These are phyloP conservation scores for Blastobotrys capitulatus DNA, from an alignment of 1,139 yeast genomes.

Conservation along the genomic window DNA sequence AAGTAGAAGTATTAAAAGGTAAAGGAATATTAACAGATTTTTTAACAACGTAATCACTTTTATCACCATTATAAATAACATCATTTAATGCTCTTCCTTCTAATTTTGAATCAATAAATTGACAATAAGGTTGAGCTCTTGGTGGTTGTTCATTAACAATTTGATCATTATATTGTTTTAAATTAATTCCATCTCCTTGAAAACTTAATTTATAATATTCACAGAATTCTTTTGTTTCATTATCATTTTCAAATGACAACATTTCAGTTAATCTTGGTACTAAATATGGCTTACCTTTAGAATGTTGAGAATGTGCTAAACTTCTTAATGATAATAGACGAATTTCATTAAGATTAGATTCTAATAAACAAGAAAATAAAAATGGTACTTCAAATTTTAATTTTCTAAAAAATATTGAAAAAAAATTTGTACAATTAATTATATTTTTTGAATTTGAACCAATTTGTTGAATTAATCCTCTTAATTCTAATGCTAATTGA, in stretches of 20 bases:
- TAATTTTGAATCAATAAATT: slow-evolving; percentile 48
- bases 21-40: background rate
- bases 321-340: slow-evolving; percentile 70
- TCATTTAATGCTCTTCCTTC: slow-evolving; percentile 26
- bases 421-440: slow-evolving; percentile 60
- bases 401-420: slow-evolving; percentile 59
- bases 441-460: slow-evolving; percentile 42
- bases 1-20: too few species aligned
- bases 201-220: slow-evolving; percentile 57
- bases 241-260: slow-evolving; percentile 61
- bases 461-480: slow-evolving; percentile 63
- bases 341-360: slow-evolving; percentile 74
- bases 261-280: slow-evolving; percentile 43
- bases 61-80: slow-evolving; percentile 27
- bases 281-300: slow-evolving; percentile 62
- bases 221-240: slow-evolving; percentile 53
- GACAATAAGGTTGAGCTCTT: slow-evolving; percentile 51
- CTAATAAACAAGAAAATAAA: slow-evolving; percentile 68
- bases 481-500: slow-evolving; percentile 64
- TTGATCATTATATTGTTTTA: slow-evolving; percentile 48
- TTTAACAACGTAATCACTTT: background rate
- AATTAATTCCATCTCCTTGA: slow-evolving; percentile 43
- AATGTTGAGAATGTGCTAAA: slow-evolving; percentile 63
- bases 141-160: slow-evolving; percentile 44
- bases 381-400: slow-evolving; percentile 54